Conservation (phyloP, 1,284 basidiomycete species). For the Marasmius fiardii region DNA sequence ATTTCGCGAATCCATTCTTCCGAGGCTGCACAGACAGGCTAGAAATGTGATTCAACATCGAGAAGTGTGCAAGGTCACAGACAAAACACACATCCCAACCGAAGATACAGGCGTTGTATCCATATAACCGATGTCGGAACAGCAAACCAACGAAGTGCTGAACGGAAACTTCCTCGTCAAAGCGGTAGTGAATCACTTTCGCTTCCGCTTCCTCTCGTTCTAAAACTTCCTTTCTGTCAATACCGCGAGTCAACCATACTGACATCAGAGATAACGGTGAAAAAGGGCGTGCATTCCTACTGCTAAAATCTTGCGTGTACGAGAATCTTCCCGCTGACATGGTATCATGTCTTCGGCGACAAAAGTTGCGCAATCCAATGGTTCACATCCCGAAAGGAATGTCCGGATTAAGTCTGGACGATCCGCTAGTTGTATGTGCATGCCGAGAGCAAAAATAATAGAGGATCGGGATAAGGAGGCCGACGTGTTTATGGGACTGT, state of each 20-base stretch:
- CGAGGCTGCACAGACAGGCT: conserved; percentile 41
- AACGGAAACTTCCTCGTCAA: conserved; percentile 21
- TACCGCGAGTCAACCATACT: not conserved
- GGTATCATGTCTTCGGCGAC: conserved; percentile 11
- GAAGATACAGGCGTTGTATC: conserved; percentile 45
- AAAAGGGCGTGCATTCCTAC: not conserved
- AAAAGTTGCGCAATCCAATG: conserved; percentile 23
- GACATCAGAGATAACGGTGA: not conserved
- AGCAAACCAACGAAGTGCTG: conserved; percentile 50
- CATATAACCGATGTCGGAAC: conserved; percentile 40
- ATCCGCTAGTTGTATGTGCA: conserved; percentile 9
- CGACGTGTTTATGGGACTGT: conserved; percentile 25
- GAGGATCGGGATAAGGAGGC: conserved; percentile 8
- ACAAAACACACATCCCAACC: conserved; percentile 49
- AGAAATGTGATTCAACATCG: conserved; percentile 4
- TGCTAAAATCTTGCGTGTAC: conserved; percentile 9
- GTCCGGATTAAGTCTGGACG: conserved; percentile 20
- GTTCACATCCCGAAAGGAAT: conserved; percentile 26
- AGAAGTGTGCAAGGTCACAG: not conserved
- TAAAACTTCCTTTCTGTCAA: conserved; percentile 23
- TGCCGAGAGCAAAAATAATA: conserved; percentile 9
- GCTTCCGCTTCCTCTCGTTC: conserved; percentile 30
- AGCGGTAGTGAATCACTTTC: conserved; percentile 24
- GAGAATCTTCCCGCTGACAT: not conserved
- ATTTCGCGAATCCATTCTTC: conserved; percentile 45